Evolutionary conservation across 257 asterid species (phyloP).

Genomic region (Rauvolfia tetraphylla): DNA sequence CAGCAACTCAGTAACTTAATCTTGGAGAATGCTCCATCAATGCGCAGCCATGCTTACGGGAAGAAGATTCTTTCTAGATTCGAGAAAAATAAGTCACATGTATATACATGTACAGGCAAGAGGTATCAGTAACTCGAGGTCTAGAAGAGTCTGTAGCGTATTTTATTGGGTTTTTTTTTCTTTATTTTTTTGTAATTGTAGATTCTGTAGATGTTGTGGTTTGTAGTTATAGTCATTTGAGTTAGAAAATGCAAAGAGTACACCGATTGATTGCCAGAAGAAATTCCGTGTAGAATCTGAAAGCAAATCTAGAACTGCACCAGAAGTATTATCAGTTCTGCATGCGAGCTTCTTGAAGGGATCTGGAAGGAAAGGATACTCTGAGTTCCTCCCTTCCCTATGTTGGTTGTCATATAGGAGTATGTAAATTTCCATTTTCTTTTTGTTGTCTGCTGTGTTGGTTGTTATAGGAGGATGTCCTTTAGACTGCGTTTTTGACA

Average conservation of each 20-base stretch:
- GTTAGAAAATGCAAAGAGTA: neutral
- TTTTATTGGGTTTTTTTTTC: too few species aligned
- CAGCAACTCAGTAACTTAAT: slow-evolving; percentile 31
- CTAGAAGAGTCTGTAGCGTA: neutral
- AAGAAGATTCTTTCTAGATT: slow-evolving; percentile 55
- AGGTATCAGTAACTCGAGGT: slow-evolving; percentile 5
- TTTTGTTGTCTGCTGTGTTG: neutral
- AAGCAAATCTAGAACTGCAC: neutral
- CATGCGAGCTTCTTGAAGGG: neutral
- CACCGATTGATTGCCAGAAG: neutral
- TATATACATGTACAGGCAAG: slow-evolving; percentile 19
- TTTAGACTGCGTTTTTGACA: neutral
- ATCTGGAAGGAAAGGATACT: neutral
- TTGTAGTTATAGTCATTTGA: neutral
- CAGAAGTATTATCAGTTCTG: neutral
- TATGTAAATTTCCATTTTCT: neutral
- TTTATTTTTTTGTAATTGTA: slow-evolving; percentile 1
- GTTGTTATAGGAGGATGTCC: neutral
- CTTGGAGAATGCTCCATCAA: slow-evolving; percentile 30
- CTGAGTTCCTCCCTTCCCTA: neutral
- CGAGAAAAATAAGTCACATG: slow-evolving; percentile 31
- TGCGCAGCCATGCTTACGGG: slow-evolving; percentile 62
- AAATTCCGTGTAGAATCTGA: neutral
- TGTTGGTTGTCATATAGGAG: slow-evolving; percentile 13
- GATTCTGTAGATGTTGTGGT: neutral